Conservation (phyloP, 2,329 filamentous ascomycete genomes). For the Bipolaris oryzae region DNA sequence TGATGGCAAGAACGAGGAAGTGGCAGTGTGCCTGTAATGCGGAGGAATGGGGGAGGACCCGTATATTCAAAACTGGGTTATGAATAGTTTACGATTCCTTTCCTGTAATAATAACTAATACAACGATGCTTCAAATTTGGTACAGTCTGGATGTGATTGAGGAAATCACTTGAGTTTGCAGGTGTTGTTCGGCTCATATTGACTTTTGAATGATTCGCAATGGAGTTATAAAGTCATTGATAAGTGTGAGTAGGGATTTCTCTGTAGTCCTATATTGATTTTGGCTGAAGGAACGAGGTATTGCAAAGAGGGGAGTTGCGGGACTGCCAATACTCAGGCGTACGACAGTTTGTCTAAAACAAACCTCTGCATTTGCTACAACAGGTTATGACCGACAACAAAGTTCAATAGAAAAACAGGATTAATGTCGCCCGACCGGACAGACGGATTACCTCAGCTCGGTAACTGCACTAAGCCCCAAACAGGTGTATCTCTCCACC, state of each 20-base stretch:
- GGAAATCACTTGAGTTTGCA: too few relatives aligned
- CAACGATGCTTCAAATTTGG: background rate
- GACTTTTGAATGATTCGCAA: too few relatives aligned
- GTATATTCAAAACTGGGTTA: constrained; percentile 2
- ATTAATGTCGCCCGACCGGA: background rate
- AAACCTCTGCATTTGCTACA: too few relatives aligned
- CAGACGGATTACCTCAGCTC: constrained; percentile 1
- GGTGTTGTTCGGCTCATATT: too few relatives aligned
- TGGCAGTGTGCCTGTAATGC: constrained; percentile 21
- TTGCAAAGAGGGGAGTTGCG: too few relatives aligned
- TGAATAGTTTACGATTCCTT: constrained; percentile 7
- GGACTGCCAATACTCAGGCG: too few relatives aligned
- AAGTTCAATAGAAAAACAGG: background rate
- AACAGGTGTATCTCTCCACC: background rate
- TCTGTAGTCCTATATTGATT: too few relatives aligned
- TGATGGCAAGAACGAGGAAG: background rate
- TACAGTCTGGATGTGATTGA: background rate
- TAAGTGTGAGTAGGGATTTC: too few relatives aligned
- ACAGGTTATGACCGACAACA: background rate
- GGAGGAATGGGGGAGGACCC: constrained; percentile 5
- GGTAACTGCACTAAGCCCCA: background rate
- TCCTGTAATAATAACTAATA: constrained; percentile 33
- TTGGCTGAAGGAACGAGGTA: too few relatives aligned
- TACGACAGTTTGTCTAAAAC: too few relatives aligned
- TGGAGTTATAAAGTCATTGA: too few relatives aligned